These are phyloP conservation scores for Phlyctochytrium bullatum DNA, from an alignment of 192 early-diverging fungal species.

Conservation along the genomic window DNA sequence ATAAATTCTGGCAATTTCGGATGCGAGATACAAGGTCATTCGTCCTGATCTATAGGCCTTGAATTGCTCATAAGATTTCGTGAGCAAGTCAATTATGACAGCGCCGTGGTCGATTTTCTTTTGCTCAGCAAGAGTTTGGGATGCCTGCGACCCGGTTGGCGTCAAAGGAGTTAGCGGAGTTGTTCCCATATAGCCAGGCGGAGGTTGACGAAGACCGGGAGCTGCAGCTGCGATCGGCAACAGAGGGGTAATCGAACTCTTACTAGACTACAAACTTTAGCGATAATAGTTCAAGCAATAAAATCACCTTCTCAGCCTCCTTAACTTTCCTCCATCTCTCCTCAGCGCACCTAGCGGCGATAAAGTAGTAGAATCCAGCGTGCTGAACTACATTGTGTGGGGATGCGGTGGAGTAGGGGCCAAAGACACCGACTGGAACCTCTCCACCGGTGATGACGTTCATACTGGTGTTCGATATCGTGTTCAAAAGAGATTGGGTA, in stretches of 20 bases:
- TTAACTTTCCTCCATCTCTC: conserved; percentile 63
- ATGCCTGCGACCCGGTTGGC: not conserved
- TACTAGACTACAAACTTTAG: conserved; percentile 5
- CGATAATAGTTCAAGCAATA: not conserved
- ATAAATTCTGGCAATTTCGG: conserved; percentile 85
- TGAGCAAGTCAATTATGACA: conserved; percentile 78
- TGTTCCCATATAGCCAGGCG: not conserved
- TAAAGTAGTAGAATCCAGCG: conserved; percentile 81
- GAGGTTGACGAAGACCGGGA: not conserved
- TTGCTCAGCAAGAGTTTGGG: conserved; percentile 10
- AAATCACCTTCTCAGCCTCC: conserved; percentile 27
- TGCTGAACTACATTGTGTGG: conserved; percentile 74
- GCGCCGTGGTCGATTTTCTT: conserved; percentile 50
- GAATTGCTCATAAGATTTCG: conserved; percentile 89
- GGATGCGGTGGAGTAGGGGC: conserved; percentile 49
- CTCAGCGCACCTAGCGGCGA: conserved; percentile 71
- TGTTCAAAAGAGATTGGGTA: conserved; percentile 25
- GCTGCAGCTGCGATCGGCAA: conserved; percentile 36
- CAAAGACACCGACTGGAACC: conserved; percentile 33
- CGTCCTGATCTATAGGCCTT: conserved; percentile 68
- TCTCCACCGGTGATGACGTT: conserved; percentile 32
- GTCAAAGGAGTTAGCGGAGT: not conserved
- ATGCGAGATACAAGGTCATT: conserved; percentile 80
- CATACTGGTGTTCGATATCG: conserved; percentile 21
- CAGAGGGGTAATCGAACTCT: conserved; percentile 26